Evolutionary conservation across 192 early-diverging fungal species (phyloP).

Genomic region (Coemansia asiatica): DNA sequence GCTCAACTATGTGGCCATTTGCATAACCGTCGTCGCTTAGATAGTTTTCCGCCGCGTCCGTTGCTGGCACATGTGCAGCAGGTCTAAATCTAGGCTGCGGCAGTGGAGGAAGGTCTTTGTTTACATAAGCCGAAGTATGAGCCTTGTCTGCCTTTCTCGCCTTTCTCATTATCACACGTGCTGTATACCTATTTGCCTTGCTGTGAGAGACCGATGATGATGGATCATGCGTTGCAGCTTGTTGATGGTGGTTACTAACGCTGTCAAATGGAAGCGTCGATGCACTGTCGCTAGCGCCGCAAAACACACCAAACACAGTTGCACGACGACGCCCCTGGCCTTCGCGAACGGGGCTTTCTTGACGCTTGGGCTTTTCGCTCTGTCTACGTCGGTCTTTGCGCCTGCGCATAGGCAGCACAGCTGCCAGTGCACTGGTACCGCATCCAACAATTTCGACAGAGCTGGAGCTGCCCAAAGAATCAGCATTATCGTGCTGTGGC

Average conservation of each 20-base stretch:
- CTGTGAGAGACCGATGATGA: constrained; percentile 6
- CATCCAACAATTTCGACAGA: constrained; percentile 7
- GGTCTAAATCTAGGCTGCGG: constrained; percentile 4
- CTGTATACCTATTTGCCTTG: neutral
- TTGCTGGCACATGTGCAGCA: neutral
- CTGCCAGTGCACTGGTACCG: neutral
- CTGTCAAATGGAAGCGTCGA: constrained; percentile 1
- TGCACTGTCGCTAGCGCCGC: constrained; percentile 3
- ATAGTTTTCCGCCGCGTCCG: neutral
- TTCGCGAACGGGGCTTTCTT: neutral
- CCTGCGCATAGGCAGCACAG: constrained; percentile 15
- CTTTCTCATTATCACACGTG: neutral
- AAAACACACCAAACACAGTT: constrained; percentile 46
- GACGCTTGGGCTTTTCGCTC: constrained; percentile 8
- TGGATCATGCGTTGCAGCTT: neutral
- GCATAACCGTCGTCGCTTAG: neutral
- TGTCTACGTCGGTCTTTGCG: constrained; percentile 8
- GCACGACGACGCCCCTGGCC: constrained; percentile 23
- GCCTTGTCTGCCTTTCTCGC: constrained; percentile 7
- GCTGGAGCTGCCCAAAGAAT: constrained; percentile 2
- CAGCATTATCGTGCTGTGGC: neutral
- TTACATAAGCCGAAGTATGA: neutral
- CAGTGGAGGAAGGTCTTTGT: constrained; percentile 36
- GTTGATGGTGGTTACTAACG: neutral
- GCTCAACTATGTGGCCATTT: neutral